These are phyloP conservation scores for Meripilus lineatus DNA, from an alignment of 1,284 basidiomycete genomes.

Conservation along the genomic window DNA sequence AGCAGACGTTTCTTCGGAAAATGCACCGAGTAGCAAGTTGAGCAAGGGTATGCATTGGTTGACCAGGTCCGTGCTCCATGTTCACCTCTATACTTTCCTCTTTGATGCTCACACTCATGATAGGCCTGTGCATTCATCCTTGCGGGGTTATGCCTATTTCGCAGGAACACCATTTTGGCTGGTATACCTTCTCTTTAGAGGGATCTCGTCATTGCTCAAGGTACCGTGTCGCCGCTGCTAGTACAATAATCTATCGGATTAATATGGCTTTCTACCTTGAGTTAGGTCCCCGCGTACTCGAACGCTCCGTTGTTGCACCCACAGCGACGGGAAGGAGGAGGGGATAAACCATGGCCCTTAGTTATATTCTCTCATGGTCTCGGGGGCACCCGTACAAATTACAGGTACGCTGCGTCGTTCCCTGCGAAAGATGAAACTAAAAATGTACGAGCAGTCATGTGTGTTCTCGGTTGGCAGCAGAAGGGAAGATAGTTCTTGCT, in stretches of 20 bases:
- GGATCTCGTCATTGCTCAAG: constrained; percentile 35
- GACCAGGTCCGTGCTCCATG: constrained; percentile 35
- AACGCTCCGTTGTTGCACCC: constrained; percentile 52
- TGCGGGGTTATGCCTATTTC: constrained; percentile 42
- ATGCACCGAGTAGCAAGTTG: constrained; percentile 21
- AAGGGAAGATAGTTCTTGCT: constrained; percentile 72
- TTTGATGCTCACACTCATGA: neutral
- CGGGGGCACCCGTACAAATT: constrained; percentile 67
- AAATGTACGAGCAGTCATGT: no score
- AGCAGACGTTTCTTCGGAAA: constrained; percentile 21
- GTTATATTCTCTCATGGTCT: constrained; percentile 82
- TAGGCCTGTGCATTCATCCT: constrained; percentile 33
- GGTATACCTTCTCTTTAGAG: constrained; percentile 44
- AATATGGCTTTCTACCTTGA: neutral
- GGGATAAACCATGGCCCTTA: constrained; percentile 50
- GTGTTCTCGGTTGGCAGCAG: constrained; percentile 64
- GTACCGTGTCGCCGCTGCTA: constrained; percentile 13
- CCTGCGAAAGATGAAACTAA: no score
- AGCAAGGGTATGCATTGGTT: constrained; percentile 47
- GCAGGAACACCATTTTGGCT: constrained; percentile 41
- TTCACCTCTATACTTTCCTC: neutral
- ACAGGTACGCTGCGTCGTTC: constrained; percentile 52
- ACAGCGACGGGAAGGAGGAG: constrained; percentile 2
- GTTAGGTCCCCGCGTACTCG: constrained; percentile 51
- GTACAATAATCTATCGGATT: neutral